Base-by-base conservation (phyloP, 768 basidiomycete species). In the Lactarius trivialis region DNA sequence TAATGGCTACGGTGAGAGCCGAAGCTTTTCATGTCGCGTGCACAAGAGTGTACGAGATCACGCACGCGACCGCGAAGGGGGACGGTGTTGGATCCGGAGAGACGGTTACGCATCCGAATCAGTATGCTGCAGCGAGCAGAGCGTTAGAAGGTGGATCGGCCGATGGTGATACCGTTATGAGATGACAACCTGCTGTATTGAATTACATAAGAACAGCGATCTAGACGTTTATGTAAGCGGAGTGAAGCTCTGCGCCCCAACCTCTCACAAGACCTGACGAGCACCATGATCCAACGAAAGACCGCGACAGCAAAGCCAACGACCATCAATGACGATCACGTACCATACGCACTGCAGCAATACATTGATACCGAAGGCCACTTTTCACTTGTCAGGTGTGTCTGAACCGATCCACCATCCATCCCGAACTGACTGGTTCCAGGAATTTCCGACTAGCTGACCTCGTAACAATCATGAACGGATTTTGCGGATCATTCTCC, bases 401-500 rank as follows among this genome's bases (percentile, higher is more conserved):
- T 12, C 19, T 15, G 11, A 61, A 61, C 50, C n/a, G 45, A 55
- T 54, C 60, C 59, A 61, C 33, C 61, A 36, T 55, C 30, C 17
- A 39, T 52, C 36, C 30, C 34, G 53, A 60, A 52, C 50, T 33
- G 58, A 55, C 51, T 58, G 56, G 68, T 66, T 60, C 67, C 69
- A 97, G 97, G 69, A 98, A 98, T 75, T 99, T 99, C 73, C 91
- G 95, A 57, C 83, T 98, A 30, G 97, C 97, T 67, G 97, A 99
- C 78, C 82, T 97, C 56, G 93, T 99, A 69, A 99, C 97, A 37
- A 93, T 99, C 67, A 94, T 95, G 88, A 99, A 99, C 72, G 97
- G 97, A 50, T 89, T 98, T 74, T 99, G 97, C 76, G 97, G 97
- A 61, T 90, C 91, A 19, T 88, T 96, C 69, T 98, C 94, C 30